phyloP scores from a whole-genome alignment of 352 stramenopile species.

The Elongisporangium anandrum region DNA sequence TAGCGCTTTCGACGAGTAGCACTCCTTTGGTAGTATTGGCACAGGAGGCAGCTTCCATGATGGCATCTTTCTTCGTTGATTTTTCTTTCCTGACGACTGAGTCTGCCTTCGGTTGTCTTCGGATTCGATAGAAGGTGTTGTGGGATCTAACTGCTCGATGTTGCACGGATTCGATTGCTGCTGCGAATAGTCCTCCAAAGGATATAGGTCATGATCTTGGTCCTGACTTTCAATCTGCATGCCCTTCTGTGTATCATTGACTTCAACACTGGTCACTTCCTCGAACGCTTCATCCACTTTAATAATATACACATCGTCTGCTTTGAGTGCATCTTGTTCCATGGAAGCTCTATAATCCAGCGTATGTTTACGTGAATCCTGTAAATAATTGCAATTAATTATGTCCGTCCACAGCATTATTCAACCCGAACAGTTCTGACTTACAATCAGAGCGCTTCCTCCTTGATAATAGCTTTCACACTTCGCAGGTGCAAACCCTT shows the following conservation, averaged over 20 bases:
- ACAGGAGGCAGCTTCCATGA: slow-evolving; percentile 58
- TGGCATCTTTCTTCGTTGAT: slow-evolving; percentile 24
- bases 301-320: neutral
- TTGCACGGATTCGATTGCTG: neutral
- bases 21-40: slow-evolving; percentile 43
- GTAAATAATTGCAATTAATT: neutral
- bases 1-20: slow-evolving; percentile 46
- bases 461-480: neutral
- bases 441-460: neutral
- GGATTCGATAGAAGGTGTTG: slow-evolving; percentile 3
- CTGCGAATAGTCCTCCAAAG: neutral
- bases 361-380: neutral
- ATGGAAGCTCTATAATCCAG: neutral
- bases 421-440: too few species aligned
- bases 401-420: neutral
- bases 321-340: neutral
- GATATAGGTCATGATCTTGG: neutral
- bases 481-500: slow-evolving; percentile 21
- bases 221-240: neutral
- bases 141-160: neutral
- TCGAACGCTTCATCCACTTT: neutral
- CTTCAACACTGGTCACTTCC: neutral
- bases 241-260: neutral
- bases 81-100: slow-evolving; percentile 2
- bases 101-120: neutral